Evolutionary conservation across 345 rosid genomes (phyloP).

Genomic region (Kandelia obovata): DNA sequence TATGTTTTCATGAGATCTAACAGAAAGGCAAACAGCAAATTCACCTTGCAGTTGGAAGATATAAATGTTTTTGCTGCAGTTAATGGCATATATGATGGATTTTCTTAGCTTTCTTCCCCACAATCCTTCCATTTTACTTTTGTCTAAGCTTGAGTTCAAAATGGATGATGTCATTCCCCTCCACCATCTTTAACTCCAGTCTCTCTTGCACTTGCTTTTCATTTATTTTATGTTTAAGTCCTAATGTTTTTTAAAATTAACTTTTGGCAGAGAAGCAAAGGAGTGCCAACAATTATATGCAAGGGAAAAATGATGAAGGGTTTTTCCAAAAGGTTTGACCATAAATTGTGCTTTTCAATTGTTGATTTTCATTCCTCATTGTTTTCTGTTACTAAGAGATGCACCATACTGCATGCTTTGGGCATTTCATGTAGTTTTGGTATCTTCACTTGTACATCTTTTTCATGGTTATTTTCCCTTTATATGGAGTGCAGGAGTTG

Average conservation of each 20-base stretch:
- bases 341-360: slow-evolving; percentile 2
- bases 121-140: background rate
- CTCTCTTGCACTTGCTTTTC: background rate
- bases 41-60: background rate
- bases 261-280: slow-evolving; percentile 54
- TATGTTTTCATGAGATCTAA: background rate
- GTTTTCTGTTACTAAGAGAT: background rate
- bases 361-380: background rate
- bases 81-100: background rate
- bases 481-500: background rate
- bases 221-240: slow-evolving; percentile 1
- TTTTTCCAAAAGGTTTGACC: slow-evolving; percentile 63
- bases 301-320: slow-evolving; percentile 52
- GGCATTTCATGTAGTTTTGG: background rate
- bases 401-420: background rate
- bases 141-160: background rate
- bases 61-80: slow-evolving; percentile 3
- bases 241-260: background rate
- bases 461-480: background rate
- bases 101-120: background rate
- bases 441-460: slow-evolving; percentile 1
- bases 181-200: too few species aligned
- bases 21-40: background rate
- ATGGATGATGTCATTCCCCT: background rate
- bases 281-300: slow-evolving; percentile 43